These are phyloP conservation scores for Coemansia sp. DNA, from an alignment of 192 early-diverging fungal species.

Conservation along the genomic window DNA sequence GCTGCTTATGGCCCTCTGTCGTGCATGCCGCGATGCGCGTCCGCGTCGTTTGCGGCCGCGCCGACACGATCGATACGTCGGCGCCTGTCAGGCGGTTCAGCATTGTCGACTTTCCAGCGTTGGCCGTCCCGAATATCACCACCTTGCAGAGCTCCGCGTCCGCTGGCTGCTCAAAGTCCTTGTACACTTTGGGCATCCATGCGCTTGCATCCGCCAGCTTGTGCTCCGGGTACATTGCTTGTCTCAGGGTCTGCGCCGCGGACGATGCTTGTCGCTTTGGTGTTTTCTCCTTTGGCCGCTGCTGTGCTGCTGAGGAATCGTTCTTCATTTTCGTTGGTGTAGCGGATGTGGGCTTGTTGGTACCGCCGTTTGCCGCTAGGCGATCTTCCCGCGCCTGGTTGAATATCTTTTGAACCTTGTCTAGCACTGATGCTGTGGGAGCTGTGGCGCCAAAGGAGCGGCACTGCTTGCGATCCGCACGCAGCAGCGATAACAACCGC, in stretches of 20 bases:
- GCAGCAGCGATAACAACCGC: background rate
- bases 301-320: constrained; percentile 4
- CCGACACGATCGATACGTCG: constrained; percentile 65
- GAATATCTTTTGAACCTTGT: constrained; percentile 24
- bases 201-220: constrained; percentile 10
- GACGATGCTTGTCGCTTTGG: background rate
- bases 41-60: constrained; percentile 71
- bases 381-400: constrained; percentile 23
- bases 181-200: constrained; percentile 43
- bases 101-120: constrained; percentile 77
- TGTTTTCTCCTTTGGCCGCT: background rate
- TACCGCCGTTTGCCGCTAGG: background rate
- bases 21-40: constrained; percentile 61
- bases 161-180: constrained; percentile 57
- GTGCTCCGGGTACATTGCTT: constrained; percentile 7
- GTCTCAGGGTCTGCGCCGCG: background rate
- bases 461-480: background rate
- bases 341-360: background rate
- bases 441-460: constrained; percentile 9
- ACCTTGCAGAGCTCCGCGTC: constrained; percentile 63
- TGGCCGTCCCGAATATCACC: constrained; percentile 67
- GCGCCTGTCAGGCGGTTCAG: constrained; percentile 63
- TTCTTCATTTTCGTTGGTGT: background rate
- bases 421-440: constrained; percentile 4
- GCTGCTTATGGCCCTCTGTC: constrained; percentile 61